Conservation (phyloP, 257 asterid genomes). For the Nemophila menziesii region DNA sequence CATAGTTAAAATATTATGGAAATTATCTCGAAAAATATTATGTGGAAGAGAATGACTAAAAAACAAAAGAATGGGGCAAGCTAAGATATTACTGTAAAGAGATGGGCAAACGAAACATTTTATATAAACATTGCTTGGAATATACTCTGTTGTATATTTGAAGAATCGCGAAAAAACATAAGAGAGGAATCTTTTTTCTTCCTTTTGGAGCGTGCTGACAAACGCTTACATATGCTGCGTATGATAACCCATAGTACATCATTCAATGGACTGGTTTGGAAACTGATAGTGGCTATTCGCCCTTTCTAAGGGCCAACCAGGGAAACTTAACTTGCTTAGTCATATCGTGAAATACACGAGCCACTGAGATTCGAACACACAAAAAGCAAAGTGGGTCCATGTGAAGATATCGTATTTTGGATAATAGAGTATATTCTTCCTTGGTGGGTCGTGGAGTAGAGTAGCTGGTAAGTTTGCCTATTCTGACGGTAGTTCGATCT, state of each 20-base stretch:
- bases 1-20: too few relatives aligned
- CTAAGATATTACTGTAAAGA: neutral
- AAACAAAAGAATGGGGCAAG: neutral
- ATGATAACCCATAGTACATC: neutral
- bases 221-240: constrained; percentile 1
- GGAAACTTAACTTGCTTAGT: neutral
- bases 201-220: neutral
- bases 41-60: too few relatives aligned
- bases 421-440: neutral
- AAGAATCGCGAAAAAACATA: neutral
- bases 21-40: too few relatives aligned
- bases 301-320: neutral
- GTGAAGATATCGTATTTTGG: too few relatives aligned
- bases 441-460: neutral
- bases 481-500: too few relatives aligned
- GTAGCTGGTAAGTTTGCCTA: too few relatives aligned
- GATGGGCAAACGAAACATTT: neutral
- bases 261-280: neutral
- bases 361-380: neutral
- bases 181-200: constrained; percentile 2
- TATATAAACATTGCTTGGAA: neutral
- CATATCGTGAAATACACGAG: neutral
- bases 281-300: neutral
- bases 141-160: neutral
- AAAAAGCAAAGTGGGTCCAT: neutral